Evolutionary conservation across 352 stramenopile species (phyloP).

Genomic region (Globisporangium solare): DNA sequence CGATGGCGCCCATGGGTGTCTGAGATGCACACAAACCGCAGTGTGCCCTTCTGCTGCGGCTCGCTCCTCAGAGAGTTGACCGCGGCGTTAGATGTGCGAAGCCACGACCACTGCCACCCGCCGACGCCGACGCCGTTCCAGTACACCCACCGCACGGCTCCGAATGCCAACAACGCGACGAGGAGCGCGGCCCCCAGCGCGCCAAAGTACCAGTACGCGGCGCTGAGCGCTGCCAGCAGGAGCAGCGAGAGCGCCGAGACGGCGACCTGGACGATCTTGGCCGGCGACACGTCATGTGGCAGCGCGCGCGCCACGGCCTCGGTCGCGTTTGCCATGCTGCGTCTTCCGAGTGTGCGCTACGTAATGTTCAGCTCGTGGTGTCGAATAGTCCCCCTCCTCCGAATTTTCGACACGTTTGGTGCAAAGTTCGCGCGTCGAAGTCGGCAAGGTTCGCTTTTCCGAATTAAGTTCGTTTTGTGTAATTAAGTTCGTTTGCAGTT

Average conservation of each 20-base stretch:
- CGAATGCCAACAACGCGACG: slow-evolving; percentile 16
- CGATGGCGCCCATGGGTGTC: slow-evolving; percentile 78
- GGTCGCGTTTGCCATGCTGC: background rate
- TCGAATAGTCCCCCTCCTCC: background rate
- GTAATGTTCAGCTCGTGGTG: background rate
- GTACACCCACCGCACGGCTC: slow-evolving; percentile 46
- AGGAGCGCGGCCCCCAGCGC: slow-evolving; percentile 12
- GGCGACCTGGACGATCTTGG: slow-evolving; percentile 19
- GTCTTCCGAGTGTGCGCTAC: background rate
- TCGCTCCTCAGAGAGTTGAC: slow-evolving; percentile 26
- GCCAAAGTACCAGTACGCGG: slow-evolving; percentile 27
- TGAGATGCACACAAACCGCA: slow-evolving; percentile 78
- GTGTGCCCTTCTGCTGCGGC: slow-evolving; percentile 42
- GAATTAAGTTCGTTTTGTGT: slow-evolving; percentile 8
- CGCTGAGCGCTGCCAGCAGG: slow-evolving; percentile 4
- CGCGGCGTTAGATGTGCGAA: slow-evolving; percentile 31
- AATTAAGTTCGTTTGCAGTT: too few relatives aligned
- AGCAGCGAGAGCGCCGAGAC: slow-evolving; percentile 11
- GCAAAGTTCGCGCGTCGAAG: background rate
- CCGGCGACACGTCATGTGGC: slow-evolving; percentile 35
- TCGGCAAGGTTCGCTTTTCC: too few relatives aligned
- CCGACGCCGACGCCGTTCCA: slow-evolving; percentile 59
- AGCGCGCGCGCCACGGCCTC: slow-evolving; percentile 15
- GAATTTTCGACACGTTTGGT: background rate
- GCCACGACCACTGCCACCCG: slow-evolving; percentile 38